Evolutionary conservation across 495 filamentous ascomycete genomes (phyloP).

Genomic region (Xylaria venustula): DNA sequence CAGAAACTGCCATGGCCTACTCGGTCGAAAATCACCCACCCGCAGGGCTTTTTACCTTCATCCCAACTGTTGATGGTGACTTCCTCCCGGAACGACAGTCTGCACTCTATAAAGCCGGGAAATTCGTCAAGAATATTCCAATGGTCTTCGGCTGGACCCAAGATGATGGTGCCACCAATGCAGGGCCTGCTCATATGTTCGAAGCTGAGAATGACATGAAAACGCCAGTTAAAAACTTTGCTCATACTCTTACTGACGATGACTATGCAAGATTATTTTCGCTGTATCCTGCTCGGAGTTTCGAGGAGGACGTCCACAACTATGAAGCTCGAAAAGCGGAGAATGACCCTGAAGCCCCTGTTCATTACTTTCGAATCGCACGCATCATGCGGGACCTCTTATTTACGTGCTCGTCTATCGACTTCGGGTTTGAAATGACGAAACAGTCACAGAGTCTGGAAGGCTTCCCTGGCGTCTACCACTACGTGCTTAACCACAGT

Average conservation of each 20-base stretch:
- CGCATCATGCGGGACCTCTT: constrained; percentile 30
- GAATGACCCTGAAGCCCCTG: constrained; percentile 17
- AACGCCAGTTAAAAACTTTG: constrained; percentile 10
- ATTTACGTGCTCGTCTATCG: constrained; percentile 32
- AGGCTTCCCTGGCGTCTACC: constrained; percentile 10
- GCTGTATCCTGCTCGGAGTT: constrained; percentile 22
- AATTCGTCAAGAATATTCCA: constrained; percentile 31
- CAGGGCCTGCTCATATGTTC: constrained; percentile 15
- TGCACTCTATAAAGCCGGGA: constrained; percentile 18
- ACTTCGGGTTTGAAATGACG: constrained; percentile 25
- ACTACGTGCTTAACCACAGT: constrained; percentile 32
- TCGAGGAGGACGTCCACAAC: constrained; percentile 15
- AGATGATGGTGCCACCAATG: constrained; percentile 29
- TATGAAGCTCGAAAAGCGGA: constrained; percentile 21
- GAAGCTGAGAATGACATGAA: constrained; percentile 22
- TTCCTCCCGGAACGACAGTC: constrained; percentile 26
- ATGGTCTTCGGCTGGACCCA: constrained; percentile 31
- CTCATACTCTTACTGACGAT: constrained; percentile 14
- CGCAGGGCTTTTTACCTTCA: constrained; percentile 23
- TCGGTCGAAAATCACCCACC: constrained; percentile 25
- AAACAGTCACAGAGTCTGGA: constrained; percentile 6
- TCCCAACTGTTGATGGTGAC: constrained; percentile 31
- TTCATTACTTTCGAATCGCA: constrained; percentile 30
- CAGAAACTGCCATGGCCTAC: constrained; percentile 23
- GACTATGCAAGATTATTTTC: constrained; percentile 23